Conservation (phyloP, 2,329 filamentous ascomycete species). For the Arthrinium phaeospermum region DNA sequence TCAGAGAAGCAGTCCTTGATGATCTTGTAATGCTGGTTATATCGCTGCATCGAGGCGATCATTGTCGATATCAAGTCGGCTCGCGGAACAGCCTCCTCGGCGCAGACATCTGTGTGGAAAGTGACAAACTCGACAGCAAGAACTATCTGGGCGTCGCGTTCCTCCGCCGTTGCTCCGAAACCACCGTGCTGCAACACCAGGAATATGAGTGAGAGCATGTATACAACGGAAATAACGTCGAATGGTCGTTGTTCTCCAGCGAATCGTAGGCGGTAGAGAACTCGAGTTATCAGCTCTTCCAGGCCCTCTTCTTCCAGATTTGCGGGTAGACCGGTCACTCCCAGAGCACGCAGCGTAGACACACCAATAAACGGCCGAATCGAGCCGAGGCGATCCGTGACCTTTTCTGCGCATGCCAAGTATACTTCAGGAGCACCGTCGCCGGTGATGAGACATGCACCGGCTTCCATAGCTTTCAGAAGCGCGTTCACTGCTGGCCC, state of each 20-base stretch:
- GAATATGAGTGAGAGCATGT: conserved; percentile 83
- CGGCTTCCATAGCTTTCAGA: conserved; percentile 76
- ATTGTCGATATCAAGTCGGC: conserved; percentile 73
- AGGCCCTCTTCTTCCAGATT: conserved; percentile 81
- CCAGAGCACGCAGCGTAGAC: conserved; percentile 81
- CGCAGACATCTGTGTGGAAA: conserved; percentile 83
- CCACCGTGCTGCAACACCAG: conserved; percentile 80
- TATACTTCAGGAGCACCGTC: conserved; percentile 80
- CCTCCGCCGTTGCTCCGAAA: conserved; percentile 74
- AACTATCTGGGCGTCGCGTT: conserved; percentile 87
- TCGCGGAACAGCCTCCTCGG: conserved; percentile 77
- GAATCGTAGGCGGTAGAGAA: conserved; percentile 89
- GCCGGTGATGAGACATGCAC: conserved; percentile 81
- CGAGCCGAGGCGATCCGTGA: conserved; percentile 75
- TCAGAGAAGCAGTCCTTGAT: conserved; percentile 93
- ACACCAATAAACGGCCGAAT: conserved; percentile 85
- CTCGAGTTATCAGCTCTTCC: conserved; percentile 81
- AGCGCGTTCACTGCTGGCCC: conserved; percentile 78
- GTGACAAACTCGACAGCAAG: conserved; percentile 87
- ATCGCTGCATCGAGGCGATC: conserved; percentile 83
- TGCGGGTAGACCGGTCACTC: conserved; percentile 73
- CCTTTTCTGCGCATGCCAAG: conserved; percentile 77
- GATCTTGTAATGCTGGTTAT: conserved; percentile 92
- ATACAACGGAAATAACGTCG: conserved; percentile 85
- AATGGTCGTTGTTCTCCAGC: conserved; percentile 93